Evolutionary conservation across 75 land plant genomes (phyloP), one percentile per base, ranked within the genome.

Genomic region (Isoetes taiwanensis): DNA sequence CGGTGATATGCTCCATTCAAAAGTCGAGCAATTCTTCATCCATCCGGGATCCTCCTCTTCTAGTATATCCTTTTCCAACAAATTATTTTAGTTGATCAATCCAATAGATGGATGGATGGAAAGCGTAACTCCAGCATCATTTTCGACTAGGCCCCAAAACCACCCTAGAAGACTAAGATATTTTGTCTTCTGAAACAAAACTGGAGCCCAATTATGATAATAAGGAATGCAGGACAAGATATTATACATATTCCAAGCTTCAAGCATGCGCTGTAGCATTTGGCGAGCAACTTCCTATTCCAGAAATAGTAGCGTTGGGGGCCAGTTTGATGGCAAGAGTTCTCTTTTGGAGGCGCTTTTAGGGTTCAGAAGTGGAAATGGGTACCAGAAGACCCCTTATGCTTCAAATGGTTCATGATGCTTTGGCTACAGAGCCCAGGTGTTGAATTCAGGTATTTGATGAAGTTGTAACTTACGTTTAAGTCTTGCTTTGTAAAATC

Each of bases 261-360:
- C 50, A 46, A 19, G 50, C 50, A n/a, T 19, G 21, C 25, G 50
- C 50, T 16, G 21, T 46, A 8, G 50, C 50, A 6, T 46, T 46
- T 16, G 50, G 50, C 16, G 50, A 46, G 50, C 50, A 46, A 23
- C 50, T 46, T 5, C n/a, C 50, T 16, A 46, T 46, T 4, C 50
- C 50, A 8, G 50, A 46, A n/a, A 46, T 46, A 6, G 50, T 46
- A 23, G 50, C 50, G 12, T 6, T 46, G n/a, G 50, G 5, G 50
- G 50, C n/a, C 50, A 46, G 19, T 46, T 23, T 16, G 50, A 46
- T 46, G 50, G 50, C 23, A 46, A 46, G 50, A 46, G 50, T 23
- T 46, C 50, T 16, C 50, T 46, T 23, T n/a, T 46, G 50, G 50
- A 46, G 25, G 50, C 50, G 4, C 16, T 46, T 16, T 23, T 46